Base-by-base conservation (phyloP, 2,329 filamentous ascomycete species). In the Grosmannia serpens region DNA sequence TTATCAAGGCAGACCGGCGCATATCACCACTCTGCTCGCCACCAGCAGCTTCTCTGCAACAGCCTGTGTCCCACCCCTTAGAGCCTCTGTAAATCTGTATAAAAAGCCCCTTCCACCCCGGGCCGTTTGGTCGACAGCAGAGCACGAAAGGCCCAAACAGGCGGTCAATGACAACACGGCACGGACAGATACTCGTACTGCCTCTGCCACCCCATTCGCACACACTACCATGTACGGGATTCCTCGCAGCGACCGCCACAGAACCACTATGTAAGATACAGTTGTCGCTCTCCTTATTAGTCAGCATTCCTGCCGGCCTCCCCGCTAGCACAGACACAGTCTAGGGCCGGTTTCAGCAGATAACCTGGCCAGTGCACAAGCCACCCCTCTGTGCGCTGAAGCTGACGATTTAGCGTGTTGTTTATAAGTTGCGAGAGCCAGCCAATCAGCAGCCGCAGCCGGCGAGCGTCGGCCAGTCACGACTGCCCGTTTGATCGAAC, bases 401-500 rank as follows among this genome's bases (percentile, higher is more conserved):
- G 52, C 52, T 54, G 52, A 54, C 52, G 33, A 53, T 38, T 54
- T 54, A 53, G 52, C 52, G 52, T 35, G 20, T 53, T 38, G 24
- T 29, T 54, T 41, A 29, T 33, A 41, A 38, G 47, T 53, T 53
- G 50, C 29, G 20, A 26, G 15, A 7, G 10, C 33, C 53, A 5
- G 15, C 53, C 53, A 22, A 55, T 46, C 26, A 53, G n/a, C 51
- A 20, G 29, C n/a, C n/a, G 10, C 51, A 4, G 13, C 9, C 3
- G 47, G 24, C 26, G 9, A 15, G 8, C 26, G 17, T 22, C n/a
- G 26, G 22, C 53, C 60, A 59, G 31, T 61, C 58, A 60, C 58
- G 27, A 56, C 50, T 54, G 24, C 26, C 49, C 44, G 33, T 8
- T 10, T 55, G 38, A 53, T 61, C 58, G 57, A 61, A 61, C 56